Evolutionary conservation across 2,329 filamentous ascomycete species (phyloP), one percentile per base, ranked within the genome.

Genomic region (Drechslerella dactyloides): DNA sequence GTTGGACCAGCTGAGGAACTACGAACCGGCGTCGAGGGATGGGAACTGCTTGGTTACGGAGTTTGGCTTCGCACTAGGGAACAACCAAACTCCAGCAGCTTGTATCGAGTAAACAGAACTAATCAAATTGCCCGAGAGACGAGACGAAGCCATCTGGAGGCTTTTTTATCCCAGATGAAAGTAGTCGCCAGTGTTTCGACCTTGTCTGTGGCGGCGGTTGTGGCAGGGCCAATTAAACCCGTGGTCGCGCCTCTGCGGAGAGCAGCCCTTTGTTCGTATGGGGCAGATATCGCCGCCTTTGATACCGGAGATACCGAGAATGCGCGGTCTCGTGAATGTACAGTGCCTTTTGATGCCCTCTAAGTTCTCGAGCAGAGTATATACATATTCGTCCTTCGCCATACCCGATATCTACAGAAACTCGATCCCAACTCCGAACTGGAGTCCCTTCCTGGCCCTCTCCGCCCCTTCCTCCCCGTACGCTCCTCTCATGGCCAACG

Each of bases 391-490:
- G 13, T 15, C 27, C 52, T 30, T 27, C 46, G 50, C 30, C n/a
- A 27, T 27, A 15, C 37, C 11, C 19, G 10, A 21, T 60, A 51
- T 73, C 65, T 89, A 97, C 84, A 97, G 81, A 79, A 99, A 97
- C 81, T 90, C 96, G 78, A 99, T 92, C 55, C 94, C 94, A 44
- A 99, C 91, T n/a, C 94, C 94, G 77, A 99, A 88, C 79, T 94
- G 92, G 74, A 99, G 78, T 0, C 94, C 94, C 82, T 99, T 99
- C 62, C 93, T 86, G 15, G 87, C 89, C 76, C 94, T 89, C 81
- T 99, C 94, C 37, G 91, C 92, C 85, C 88, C 68, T 94, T 85
- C 77, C 91, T 80, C 17, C 93, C 88, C 66, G 55, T 70, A 70
- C 37, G 54, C 51, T 13, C 66, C 66, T 48, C 66, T 54, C 17